Evolutionary conservation across 2,329 filamentous ascomycete genomes (phyloP).

Genomic region (Fusarium newnesense): DNA sequence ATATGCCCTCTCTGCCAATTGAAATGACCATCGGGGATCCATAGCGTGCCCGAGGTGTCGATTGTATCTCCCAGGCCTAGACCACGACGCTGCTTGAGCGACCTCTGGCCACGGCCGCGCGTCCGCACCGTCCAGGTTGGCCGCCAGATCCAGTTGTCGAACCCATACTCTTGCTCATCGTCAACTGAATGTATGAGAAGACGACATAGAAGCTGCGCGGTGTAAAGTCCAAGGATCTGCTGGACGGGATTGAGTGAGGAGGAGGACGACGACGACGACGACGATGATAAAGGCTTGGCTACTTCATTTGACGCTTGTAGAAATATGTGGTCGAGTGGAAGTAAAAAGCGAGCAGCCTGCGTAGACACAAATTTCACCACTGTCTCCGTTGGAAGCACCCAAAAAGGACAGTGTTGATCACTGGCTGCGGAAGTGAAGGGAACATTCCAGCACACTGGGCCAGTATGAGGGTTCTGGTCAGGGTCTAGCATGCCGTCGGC

Average conservation of each 20-base stretch:
- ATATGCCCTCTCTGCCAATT: neutral
- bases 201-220: neutral
- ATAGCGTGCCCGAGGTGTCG: neutral
- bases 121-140: neutral
- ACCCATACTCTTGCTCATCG: neutral
- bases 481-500: neutral
- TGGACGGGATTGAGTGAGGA: neutral
- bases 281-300: neutral
- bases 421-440: neutral
- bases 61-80: neutral
- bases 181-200: neutral
- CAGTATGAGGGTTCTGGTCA: neutral
- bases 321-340: conserved; percentile 3
- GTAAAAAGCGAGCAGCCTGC: neutral
- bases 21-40: neutral
- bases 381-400: neutral
- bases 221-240: neutral
- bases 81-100: neutral
- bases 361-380: neutral
- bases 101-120: neutral
- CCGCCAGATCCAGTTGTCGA: neutral
- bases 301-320: neutral
- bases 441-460: neutral
- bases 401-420: neutral
- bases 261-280: neutral